Conservation (phyloP, 345 rosid genomes). For the Salix udensis region DNA sequence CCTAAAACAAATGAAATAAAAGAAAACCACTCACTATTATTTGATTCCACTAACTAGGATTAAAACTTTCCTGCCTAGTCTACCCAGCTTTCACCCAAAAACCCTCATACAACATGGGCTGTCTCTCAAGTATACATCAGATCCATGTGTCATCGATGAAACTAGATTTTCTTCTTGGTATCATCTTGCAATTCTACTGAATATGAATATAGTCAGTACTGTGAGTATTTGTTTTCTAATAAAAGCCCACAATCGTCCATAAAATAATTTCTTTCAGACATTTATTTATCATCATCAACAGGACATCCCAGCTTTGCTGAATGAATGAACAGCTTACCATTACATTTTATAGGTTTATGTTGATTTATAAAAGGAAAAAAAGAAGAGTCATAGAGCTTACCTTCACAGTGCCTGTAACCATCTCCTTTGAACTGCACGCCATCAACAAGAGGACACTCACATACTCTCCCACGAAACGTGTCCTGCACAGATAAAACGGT, state of each 20-base stretch:
- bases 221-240: background rate
- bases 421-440: conserved; percentile 96
- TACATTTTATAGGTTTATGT: background rate
- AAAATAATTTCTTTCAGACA: background rate
- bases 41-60: background rate
- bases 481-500: conserved; percentile 46
- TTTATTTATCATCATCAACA: background rate
- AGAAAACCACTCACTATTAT: background rate
- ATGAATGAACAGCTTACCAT: background rate
- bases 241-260: background rate
- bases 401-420: conserved; percentile 92
- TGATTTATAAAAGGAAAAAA: background rate
- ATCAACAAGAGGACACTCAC: conserved; percentile 87
- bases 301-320: background rate
- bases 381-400: conserved; percentile 34
- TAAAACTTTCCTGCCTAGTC: background rate
- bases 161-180: background rate
- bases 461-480: conserved; percentile 93
- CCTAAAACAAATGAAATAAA: background rate
- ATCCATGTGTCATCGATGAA: background rate
- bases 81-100: background rate
- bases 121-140: background rate
- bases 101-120: background rate
- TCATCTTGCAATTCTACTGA: background rate
- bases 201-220: background rate